Base-by-base conservation (phyloP, 1,284 basidiomycete species). In the Macrocybe sp. region DNA sequence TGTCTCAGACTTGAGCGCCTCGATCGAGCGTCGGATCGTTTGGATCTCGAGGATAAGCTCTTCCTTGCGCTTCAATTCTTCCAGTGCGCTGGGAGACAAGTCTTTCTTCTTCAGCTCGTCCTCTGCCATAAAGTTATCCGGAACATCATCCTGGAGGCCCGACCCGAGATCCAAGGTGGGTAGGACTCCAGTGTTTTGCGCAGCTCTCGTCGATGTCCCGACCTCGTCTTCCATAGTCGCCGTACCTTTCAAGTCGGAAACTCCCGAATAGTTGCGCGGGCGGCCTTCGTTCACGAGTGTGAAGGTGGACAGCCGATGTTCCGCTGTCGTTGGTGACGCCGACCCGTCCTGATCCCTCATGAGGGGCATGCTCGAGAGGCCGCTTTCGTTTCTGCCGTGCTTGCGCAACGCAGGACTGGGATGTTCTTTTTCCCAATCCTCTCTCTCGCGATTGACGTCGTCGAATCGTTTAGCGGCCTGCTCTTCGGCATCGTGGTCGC, bases 391-490 rank as follows among this genome's bases (percentile, higher is more conserved):
- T n/a, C 85, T 75, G 28, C 68, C 78, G 61, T 88, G 81, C 55
- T 9, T 31, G n/a, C 30, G 41, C 74, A 79, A 49, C 63, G 58
- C 49, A 81, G 64, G 44, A 75, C 72, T 9, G 89, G 30, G 68
- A 52, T 96, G 90, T 47, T 90, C 83, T 55, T 78, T 82, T 62
- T 97, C 92, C 95, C 94, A 97, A 50, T 85, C 79, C 36, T 79
- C 79, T 47, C 86, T 82, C 62, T 97, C 92, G 41, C 75, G 72
- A 36, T 81, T 74, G 40, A 92, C 70, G 41, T 73, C 76, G 22
- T 74, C 76, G 63, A 95, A 85, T 37, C 81, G 75, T 46, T 81
- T 79, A 1, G 91, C 84, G 38, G 92, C 89, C 43, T 81, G 76
- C 9, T 79, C 70, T 52, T 93, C 90, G 30, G 87, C 84, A 59